Evolutionary conservation across 192 early-diverging fungal species (phyloP).

Genomic region (Obelidium mucronatum): DNA sequence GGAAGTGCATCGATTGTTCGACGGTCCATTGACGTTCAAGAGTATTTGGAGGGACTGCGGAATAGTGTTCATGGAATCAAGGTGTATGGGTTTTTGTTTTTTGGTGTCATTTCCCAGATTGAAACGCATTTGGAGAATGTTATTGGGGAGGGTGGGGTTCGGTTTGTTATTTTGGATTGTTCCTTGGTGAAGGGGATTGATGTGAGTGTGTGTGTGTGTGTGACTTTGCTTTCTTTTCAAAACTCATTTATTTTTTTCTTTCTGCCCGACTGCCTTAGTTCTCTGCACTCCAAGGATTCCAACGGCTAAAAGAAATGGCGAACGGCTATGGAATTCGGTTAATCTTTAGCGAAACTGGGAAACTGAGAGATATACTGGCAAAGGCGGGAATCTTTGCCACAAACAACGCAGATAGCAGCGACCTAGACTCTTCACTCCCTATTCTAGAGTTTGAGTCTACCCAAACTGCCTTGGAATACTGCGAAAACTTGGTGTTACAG

Average conservation of each 20-base stretch:
- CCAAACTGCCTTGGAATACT: slow-evolving; percentile 92
- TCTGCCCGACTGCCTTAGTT: slow-evolving; percentile 54
- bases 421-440: slow-evolving; percentile 36
- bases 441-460: slow-evolving; percentile 81
- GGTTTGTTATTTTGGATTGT: slow-evolving; percentile 91
- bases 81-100: slow-evolving; percentile 95
- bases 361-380: slow-evolving; percentile 27
- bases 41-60: slow-evolving; percentile 83
- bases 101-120: slow-evolving; percentile 65
- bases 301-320: slow-evolving; percentile 80
- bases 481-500: slow-evolving; percentile 84
- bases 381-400: slow-evolving; percentile 52
- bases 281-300: slow-evolving; percentile 89
- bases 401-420: background rate
- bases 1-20: slow-evolving; percentile 85
- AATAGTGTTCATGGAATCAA: slow-evolving; percentile 87
- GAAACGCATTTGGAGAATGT: slow-evolving; percentile 42
- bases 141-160: slow-evolving; percentile 63
- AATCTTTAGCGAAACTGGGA: slow-evolving; percentile 77
- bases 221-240: slow-evolving; percentile 6
- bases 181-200: slow-evolving; percentile 85
- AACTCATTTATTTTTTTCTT: slow-evolving; percentile 4
- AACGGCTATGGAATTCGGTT: slow-evolving; percentile 75
- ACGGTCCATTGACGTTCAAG: slow-evolving; percentile 86
- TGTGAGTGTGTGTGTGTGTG: slow-evolving; percentile 26